These are phyloP conservation scores for Talaromyces rugulosus DNA, from an alignment of 2,329 filamentous ascomycete genomes.

Conservation along the genomic window DNA sequence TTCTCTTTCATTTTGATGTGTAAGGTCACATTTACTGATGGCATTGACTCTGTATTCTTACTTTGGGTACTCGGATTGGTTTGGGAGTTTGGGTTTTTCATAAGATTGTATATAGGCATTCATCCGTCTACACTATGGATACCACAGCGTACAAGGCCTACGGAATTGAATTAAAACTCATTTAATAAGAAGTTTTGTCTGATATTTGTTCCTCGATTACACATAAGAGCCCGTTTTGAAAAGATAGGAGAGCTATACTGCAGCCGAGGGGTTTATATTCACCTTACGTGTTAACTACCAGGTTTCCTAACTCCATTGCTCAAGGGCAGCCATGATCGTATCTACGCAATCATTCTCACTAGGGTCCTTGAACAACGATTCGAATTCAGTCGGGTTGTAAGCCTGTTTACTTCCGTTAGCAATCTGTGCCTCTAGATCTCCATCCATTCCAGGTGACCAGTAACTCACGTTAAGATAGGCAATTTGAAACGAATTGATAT, in stretches of 20 bases:
- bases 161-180: neutral
- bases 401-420: neutral
- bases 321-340: neutral
- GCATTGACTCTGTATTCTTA: neutral
- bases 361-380: neutral
- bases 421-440: neutral
- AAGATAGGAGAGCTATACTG: too few species aligned
- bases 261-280: neutral
- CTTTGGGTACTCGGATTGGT: neutral
- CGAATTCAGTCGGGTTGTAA: neutral
- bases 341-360: neutral
- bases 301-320: neutral
- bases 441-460: neutral
- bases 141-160: neutral
- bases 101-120: neutral
- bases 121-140: neutral
- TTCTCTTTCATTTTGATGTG: neutral
- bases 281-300: neutral
- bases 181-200: constrained; percentile 1
- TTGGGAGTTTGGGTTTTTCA: neutral
- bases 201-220: neutral
- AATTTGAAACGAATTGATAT: constrained; percentile 4
- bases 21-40: neutral
- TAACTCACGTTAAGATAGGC: constrained; percentile 9
- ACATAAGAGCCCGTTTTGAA: neutral